Conservation (phyloP, 1,284 basidiomycete genomes). For the Ceratorhiza oryzae-sativae region DNA sequence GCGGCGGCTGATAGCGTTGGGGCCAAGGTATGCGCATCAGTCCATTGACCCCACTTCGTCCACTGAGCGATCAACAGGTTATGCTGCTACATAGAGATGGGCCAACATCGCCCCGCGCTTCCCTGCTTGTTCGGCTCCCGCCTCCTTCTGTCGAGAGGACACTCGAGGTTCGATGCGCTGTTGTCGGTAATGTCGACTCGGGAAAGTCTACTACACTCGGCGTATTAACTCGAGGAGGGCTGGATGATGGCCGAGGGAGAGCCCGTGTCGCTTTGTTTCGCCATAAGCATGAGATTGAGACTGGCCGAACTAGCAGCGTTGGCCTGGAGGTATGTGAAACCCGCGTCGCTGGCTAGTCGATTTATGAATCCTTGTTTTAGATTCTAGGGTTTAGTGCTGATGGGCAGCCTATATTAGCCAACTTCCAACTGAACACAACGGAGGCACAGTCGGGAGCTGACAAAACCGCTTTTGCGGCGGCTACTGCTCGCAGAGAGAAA, state of each 20-base stretch:
- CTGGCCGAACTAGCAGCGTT: conserved; percentile 91
- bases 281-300: conserved; percentile 98
- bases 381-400: conserved; percentile 83
- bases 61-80: conserved; percentile 10
- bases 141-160: conserved; percentile 73
- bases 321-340: conserved; percentile 82
- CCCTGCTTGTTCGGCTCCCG: conserved; percentile 71
- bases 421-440: conserved; percentile 42
- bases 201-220: conserved; percentile 96
- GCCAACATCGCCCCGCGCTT: conserved; percentile 58
- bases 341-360: neutral
- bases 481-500: conserved; percentile 74
- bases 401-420: conserved; percentile 78
- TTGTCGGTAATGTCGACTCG: conserved; percentile 86
- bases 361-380: conserved; percentile 51
- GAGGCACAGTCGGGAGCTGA: conserved; percentile 40
- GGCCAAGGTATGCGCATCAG: conserved; percentile 46
- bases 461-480: conserved; percentile 40
- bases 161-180: conserved; percentile 92
- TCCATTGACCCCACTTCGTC: conserved; percentile 33
- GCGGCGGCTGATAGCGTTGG: conserved; percentile 45
- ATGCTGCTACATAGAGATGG: conserved; percentile 24
- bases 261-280: conserved; percentile 93
- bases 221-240: conserved; percentile 79
- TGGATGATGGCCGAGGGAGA: conserved; percentile 94